These are phyloP conservation scores for Ogataea minuta DNA, from an alignment of 805 yeast genomes.

Conservation along the genomic window DNA sequence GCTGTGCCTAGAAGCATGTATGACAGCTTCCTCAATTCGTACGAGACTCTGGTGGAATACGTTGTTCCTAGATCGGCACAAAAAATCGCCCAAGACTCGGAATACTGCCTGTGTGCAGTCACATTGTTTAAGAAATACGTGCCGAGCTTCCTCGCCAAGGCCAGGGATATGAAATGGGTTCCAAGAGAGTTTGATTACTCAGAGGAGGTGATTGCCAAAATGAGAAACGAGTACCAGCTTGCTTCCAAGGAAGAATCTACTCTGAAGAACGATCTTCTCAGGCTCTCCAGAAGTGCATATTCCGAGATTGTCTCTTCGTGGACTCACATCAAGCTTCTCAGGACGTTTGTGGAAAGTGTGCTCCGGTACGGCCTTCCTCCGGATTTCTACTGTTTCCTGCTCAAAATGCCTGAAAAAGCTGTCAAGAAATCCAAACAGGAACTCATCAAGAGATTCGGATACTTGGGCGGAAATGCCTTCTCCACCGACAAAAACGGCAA, in stretches of 20 bases:
- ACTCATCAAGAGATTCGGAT: slow-evolving; percentile 75
- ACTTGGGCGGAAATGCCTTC: slow-evolving; percentile 88
- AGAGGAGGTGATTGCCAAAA: slow-evolving; percentile 66
- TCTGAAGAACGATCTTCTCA: slow-evolving; percentile 70
- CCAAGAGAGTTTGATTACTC: slow-evolving; percentile 92
- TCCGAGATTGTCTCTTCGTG: slow-evolving; percentile 80
- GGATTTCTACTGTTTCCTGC: slow-evolving; percentile 58
- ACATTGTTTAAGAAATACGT: slow-evolving; percentile 82
- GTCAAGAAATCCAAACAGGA: slow-evolving; percentile 62
- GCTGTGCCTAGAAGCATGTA: slow-evolving; percentile 77
- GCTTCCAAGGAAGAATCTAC: slow-evolving; percentile 74
- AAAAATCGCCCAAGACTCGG: slow-evolving; percentile 67
- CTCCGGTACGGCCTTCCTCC: slow-evolving; percentile 97
- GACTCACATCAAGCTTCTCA: slow-evolving; percentile 85
- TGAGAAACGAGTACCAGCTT: slow-evolving; percentile 75
- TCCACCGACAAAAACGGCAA: slow-evolving; percentile 64
- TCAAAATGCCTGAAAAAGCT: slow-evolving; percentile 41
- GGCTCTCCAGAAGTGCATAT: slow-evolving; percentile 87
- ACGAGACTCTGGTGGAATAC: slow-evolving; percentile 75
- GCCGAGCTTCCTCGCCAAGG: slow-evolving; percentile 62
- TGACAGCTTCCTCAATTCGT: slow-evolving; percentile 59
- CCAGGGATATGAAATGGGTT: slow-evolving; percentile 84
- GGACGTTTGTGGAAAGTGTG: slow-evolving; percentile 89
- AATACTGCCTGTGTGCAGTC: slow-evolving; percentile 69
- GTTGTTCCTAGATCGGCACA: slow-evolving; percentile 92